Base-by-base conservation (phyloP, 257 asterid species). In the Leptodermis oblonga region DNA sequence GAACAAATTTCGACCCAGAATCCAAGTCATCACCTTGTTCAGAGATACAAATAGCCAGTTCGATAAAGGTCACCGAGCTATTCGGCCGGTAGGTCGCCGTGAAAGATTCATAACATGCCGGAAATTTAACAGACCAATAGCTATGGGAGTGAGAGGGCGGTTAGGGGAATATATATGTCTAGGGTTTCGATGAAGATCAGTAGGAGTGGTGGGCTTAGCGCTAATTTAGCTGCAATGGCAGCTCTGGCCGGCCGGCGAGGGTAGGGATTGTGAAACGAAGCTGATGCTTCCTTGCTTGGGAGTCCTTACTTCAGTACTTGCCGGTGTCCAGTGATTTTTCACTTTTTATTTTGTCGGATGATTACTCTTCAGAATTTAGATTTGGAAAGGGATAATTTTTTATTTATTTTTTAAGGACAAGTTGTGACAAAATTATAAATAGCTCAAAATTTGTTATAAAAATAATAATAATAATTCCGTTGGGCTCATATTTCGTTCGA, bases 121-220 rank as follows among this genome's bases (percentile, higher is more conserved):
- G 26, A 36, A 51, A 15, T 36, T 13, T n/a, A 23, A 41, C 31
- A 46, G 70, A 33, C 53, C 23, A 15, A 15, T 18, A 3, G 22
- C 6, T 48, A 48, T 4, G 23, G 53, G 3, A 48, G 8, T 48
- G 53, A 48, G n/a, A 0, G 20, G 62, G n/a, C 39, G 13, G 62
- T 55, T 25, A 55, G 17, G 13, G 31, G 22, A 5, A 58, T 4
- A 5, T 28, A 15, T 14, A 58, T 6, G 56, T 17, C 1, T 41
- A 56, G 69, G 52, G 48, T 62, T 71, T 48, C 17, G 39, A 55
- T 59, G 68, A 42, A 46, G 61, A 70, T 12, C 26, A 56, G 48
- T 49, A 30, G 46, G 55, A 33, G 58, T 33, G 48, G 51, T 34
- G 23, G 49, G 54, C 17, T 73, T 22, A 58, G 6, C 22, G 42